These are phyloP conservation scores for Chloris gayana DNA, from an alignment of 176 grass and related monocot genomes.

Conservation along the genomic window DNA sequence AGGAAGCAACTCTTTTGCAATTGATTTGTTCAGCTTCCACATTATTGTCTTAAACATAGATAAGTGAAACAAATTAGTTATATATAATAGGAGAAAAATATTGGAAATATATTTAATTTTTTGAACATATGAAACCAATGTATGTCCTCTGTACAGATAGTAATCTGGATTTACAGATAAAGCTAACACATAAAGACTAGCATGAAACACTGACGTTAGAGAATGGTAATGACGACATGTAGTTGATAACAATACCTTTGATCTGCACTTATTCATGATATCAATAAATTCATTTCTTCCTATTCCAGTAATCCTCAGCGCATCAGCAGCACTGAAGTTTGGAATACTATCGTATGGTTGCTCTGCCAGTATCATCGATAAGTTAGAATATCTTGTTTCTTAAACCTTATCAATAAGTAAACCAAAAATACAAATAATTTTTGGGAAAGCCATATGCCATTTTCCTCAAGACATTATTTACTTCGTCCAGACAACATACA, in stretches of 20 bases:
- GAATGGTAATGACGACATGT: background rate
- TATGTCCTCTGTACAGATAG: background rate
- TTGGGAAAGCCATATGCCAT: background rate
- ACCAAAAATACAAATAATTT: conserved; percentile 8
- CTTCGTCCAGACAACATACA: background rate
- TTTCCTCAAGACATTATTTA: background rate
- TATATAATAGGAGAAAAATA: conserved; percentile 22
- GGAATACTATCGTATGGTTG: conserved; percentile 99
- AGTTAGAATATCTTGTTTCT: conserved; percentile 18
- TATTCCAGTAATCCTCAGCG: conserved; percentile 79
- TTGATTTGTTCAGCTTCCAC: conserved; percentile 99
- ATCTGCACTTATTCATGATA: conserved; percentile 98
- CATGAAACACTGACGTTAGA: background rate
- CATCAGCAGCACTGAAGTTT: conserved; percentile 95
- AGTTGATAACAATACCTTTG: conserved; percentile 67
- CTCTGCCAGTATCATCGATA: conserved; percentile 61
- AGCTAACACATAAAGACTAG: background rate
- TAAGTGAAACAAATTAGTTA: conserved; percentile 28
- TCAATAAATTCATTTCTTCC: conserved; percentile 98
- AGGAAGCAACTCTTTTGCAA: conserved; percentile 92
- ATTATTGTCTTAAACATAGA: conserved; percentile 76
- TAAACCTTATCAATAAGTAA: conserved; percentile 30
- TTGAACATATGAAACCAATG: background rate
- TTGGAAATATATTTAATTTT: background rate
- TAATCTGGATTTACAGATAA: background rate